Base-by-base conservation (phyloP, 176 grass and related monocot species). In the Phyllostachys edulis region DNA sequence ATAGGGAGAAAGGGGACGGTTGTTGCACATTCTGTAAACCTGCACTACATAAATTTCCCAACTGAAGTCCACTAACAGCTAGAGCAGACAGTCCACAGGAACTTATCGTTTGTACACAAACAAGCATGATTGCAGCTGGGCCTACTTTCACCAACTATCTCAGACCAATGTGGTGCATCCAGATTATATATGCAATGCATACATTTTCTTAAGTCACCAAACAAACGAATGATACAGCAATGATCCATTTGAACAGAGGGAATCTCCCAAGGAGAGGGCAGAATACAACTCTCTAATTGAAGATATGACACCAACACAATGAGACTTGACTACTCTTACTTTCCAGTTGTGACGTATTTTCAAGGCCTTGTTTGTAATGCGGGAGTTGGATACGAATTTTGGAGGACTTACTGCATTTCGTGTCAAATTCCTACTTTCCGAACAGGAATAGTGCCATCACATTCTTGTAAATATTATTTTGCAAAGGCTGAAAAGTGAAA, bases 61-160 rank as follows among this genome's bases (percentile, higher is more conserved):
- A 60, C 4, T 32, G 21, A 76, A 26, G 73, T 90, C 57, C 71
- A 46, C 83, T 10, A 72, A 86, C 59, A 18, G 32, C 40, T 45
- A 20, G 56, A 73, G 15, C 17, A 77, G 66, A 82, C 60, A 86
- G 27, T 27, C 27, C 73, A 90, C 73, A 73, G 60, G 84, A 20
- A 16, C 63, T 50, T 69, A 57, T 42, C 5, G 68, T 6, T 26
- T 5, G 46, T 71, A 46, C 24, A 27, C 37, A 79, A 55, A 63
- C 66, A 34, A 77, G 47, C 8, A 21, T 67, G 38, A 65, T 78
- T 75, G 59, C 41, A 73, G 47, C 66, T 24, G 66, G 73, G 7
- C 79, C 78, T 79, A 65, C 61, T 42, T 47, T 67, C 79, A 83
- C 73, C 73, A 82, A 86, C 84, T 50, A 60, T 67, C 47, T 86